Conservation (phyloP, 2,329 filamentous ascomycete genomes). For the Neocatenulostroma microsporum region DNA sequence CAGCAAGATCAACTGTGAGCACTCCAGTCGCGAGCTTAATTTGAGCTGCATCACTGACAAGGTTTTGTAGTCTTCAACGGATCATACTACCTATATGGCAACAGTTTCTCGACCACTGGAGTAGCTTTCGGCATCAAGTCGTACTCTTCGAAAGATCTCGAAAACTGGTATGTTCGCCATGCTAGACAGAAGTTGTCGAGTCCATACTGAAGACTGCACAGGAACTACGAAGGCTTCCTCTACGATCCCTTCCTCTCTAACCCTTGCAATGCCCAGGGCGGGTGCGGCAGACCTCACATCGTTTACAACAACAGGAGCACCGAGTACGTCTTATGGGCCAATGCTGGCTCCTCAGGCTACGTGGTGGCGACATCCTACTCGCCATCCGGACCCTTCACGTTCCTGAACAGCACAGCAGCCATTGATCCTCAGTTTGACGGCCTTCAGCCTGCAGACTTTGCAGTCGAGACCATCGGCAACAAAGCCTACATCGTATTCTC, state of each 20-base stretch:
- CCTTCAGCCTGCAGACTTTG: conserved; percentile 19
- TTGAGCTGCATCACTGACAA: too few species aligned
- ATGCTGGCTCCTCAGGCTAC: conserved; percentile 19
- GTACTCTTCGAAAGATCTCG: conserved; percentile 17
- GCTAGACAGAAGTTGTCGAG: too few species aligned
- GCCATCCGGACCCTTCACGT: conserved; percentile 19
- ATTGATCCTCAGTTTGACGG: conserved; percentile 17
- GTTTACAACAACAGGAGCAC: conserved; percentile 15
- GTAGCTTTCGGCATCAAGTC: conserved; percentile 20
- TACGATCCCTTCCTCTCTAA: conserved; percentile 11
- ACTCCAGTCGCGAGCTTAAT: neutral
- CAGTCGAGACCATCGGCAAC: conserved; percentile 13
- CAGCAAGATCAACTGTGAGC: conserved; percentile 16
- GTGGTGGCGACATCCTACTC: conserved; percentile 15
- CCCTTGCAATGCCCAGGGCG: conserved; percentile 11
- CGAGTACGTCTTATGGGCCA: conserved; percentile 21
- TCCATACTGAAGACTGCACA: neutral
- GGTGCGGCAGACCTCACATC: conserved; percentile 21
- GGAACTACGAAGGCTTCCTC: conserved; percentile 19
- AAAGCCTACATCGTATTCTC: conserved; percentile 20
- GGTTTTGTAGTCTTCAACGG: conserved; percentile 18
- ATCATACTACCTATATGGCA: conserved; percentile 22
- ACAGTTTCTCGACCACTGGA: conserved; percentile 19
- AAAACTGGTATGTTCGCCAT: conserved; percentile 16
- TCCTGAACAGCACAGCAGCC: conserved; percentile 6